Base-by-base conservation (phyloP, 208 protist genomes). In the Leptomonas pyrrhocoris region DNA sequence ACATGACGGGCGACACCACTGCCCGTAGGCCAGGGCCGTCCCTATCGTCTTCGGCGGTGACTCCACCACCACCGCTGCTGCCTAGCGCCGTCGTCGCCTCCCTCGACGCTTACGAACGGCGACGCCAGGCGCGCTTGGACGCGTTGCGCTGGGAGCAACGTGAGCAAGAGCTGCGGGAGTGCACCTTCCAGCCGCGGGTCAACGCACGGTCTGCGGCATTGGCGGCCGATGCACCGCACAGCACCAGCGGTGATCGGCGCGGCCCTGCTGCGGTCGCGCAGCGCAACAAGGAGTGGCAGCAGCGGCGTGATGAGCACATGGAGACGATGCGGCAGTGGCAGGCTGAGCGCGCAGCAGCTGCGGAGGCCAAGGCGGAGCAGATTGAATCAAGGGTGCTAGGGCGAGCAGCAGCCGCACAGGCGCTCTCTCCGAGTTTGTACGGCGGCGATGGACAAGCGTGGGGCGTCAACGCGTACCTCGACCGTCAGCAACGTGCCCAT, bases 141-240 rank as follows among this genome's bases (percentile, higher is more conserved):
- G 50, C 62, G 30, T 73, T 89, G 54, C 78, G 75, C 15, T 42
- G 64, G 36, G 71, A 85, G 66, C 69, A 82, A 42, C 77, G 71
- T 28, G 30, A 49, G 56, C 73, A 74, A 19, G 72, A 88, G 69
- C 40, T 60, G 46, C 65, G 62, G 38, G 79, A 87, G 49, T 93
- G 85, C 69, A 93, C 87, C 4, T 95, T 84, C 64, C 40, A 79
- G 53, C 73, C 79, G 13, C 48, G 46, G 40, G 42, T 68, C 54
- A 50, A 67, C 40, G 15, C 56, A 2, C 56, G 36, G 3, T 68
- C 64, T 12, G 3, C 27, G 0, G 55, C 46, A 2, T 31, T 67
- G 1, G 61, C 55, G 2, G 48, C 25, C 2, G 49, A 55, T 30
- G 36, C 61, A 0, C 46, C 7, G 6, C 15, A 16, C 0, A 43